Percentiles rank a stretch among this genome's conserved stretches.
phyloP scores from a whole-genome alignment of 78 protist species.

The Capsaspora owczarzaki region DNA sequence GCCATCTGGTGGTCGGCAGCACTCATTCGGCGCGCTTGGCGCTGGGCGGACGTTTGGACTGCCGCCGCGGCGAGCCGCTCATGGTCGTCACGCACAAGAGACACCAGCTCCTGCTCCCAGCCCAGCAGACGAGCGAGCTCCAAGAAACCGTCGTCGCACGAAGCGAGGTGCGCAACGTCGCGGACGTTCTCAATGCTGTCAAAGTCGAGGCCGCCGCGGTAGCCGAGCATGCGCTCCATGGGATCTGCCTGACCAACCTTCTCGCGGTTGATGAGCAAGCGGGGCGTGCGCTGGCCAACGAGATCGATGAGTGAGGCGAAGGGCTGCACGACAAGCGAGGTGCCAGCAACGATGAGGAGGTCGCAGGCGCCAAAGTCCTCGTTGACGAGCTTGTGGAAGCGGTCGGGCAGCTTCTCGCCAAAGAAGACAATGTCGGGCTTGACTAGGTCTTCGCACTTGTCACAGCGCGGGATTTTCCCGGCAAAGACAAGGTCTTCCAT shows the following conservation, averaged over 20 bases:
- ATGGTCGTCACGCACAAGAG: neutral
- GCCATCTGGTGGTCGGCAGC: too few relatives aligned
- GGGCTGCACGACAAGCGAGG: conserved; percentile 40
- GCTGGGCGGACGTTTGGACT: too few relatives aligned
- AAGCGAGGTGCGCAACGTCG: neutral
- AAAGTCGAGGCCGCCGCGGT: neutral
- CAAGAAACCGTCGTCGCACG: conserved; percentile 6
- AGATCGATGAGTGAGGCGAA: conserved; percentile 3
- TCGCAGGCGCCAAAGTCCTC: conserved; percentile 22
- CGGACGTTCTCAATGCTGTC: neutral
- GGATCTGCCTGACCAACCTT: conserved; percentile 18
- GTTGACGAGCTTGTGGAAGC: neutral
- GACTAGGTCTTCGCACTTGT: neutral
- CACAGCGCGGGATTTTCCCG: conserved; percentile 8
- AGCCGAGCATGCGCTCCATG: neutral
- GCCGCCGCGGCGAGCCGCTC: too few relatives aligned
- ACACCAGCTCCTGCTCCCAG: neutral
- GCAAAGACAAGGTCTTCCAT: neutral
- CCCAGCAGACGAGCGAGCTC: conserved; percentile 1
- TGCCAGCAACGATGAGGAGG: conserved; percentile 34
- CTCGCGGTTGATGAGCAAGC: conserved; percentile 72
- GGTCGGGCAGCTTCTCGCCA: conserved; percentile 26
- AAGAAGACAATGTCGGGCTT: conserved; percentile 58
- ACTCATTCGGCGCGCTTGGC: too few relatives aligned
- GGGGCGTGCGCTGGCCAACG: conserved; percentile 28